phyloP scores from a whole-genome alignment of 2,329 filamentous ascomycete genomes.

The Bipolaris victoriae region DNA sequence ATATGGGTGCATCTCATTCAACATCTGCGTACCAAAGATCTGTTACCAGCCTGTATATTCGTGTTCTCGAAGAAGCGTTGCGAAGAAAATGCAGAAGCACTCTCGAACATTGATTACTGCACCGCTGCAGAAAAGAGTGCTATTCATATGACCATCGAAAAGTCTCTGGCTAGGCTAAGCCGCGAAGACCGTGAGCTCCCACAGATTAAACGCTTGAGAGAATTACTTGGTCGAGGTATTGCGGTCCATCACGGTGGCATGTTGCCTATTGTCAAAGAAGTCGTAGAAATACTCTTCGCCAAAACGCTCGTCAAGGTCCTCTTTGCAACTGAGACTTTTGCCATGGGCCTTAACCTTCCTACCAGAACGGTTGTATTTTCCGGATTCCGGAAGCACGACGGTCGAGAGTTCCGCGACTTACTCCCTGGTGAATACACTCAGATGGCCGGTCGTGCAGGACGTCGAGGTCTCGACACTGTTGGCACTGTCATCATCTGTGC shows the following conservation, averaged over 20 bases:
- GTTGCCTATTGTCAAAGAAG: constrained; percentile 94
- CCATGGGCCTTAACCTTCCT: constrained; percentile 95
- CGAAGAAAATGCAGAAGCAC: constrained; percentile 93
- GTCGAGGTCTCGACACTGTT: constrained; percentile 88
- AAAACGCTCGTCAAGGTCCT: constrained; percentile 94
- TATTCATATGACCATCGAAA: constrained; percentile 97
- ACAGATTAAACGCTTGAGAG: constrained; percentile 86
- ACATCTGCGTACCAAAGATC: constrained; percentile 81
- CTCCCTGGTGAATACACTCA: constrained; percentile 97
- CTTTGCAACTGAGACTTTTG: constrained; percentile 97
- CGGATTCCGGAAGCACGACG: constrained; percentile 94
- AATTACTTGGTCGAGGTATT: constrained; percentile 84
- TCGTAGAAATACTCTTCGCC: constrained; percentile 95
- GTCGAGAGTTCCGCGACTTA: constrained; percentile 86
- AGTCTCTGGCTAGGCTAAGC: constrained; percentile 88
- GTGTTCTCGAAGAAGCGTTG: constrained; percentile 98
- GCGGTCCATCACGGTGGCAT: constrained; percentile 96
- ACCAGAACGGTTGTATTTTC: constrained; percentile 98
- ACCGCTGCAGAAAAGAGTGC: constrained; percentile 93
- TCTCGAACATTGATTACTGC: constrained; percentile 94
- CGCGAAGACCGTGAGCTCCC: constrained; percentile 89
- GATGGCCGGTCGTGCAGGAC: constrained; percentile 94
- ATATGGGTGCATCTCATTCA: constrained; percentile 96
- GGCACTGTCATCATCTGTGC: constrained; percentile 93
- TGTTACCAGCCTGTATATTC: constrained; percentile 94